Conservation (phyloP, 768 basidiomycete genomes). For the Lentinula edodes region DNA sequence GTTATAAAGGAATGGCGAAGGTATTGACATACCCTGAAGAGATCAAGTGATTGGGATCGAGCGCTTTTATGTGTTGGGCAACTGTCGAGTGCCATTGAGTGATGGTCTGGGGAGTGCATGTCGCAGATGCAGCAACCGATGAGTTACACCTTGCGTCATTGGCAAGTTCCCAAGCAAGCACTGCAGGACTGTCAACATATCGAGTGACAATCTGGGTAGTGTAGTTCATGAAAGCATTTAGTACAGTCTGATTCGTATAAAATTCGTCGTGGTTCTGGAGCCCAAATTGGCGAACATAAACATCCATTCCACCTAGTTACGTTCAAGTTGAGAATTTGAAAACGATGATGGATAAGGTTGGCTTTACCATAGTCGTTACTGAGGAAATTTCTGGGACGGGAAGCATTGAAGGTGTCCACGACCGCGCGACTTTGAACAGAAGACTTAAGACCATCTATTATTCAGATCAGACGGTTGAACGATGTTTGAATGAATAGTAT, state of each 20-base stretch:
- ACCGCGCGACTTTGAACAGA: slow-evolving; percentile 10
- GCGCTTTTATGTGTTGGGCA: slow-evolving; percentile 34
- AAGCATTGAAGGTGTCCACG: slow-evolving; percentile 26
- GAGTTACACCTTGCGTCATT: slow-evolving; percentile 68
- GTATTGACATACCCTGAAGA: slow-evolving; percentile 46
- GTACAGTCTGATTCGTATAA: slow-evolving; percentile 44
- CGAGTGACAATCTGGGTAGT: slow-evolving; percentile 49
- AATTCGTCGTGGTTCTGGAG: slow-evolving; percentile 52
- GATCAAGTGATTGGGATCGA: slow-evolving; percentile 62
- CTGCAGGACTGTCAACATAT: slow-evolving; percentile 45
- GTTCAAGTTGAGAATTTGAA: slow-evolving; percentile 3
- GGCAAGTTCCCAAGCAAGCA: slow-evolving; percentile 59
- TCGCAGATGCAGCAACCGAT: slow-evolving; percentile 32
- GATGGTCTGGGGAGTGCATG: slow-evolving; percentile 46
- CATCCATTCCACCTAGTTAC: slow-evolving; percentile 56
- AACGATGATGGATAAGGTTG: neutral
- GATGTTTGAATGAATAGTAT: neutral
- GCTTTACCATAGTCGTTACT: slow-evolving; percentile 58
- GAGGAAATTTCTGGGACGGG: slow-evolving; percentile 44
- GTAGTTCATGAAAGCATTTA: slow-evolving; percentile 52
- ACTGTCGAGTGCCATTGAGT: slow-evolving; percentile 52
- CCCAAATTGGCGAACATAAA: slow-evolving; percentile 50
- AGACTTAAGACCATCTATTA: neutral
- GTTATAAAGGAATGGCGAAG: neutral
- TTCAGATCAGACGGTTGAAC: neutral